Base-by-base conservation (phyloP, 495 filamentous ascomycete genomes). In the Neurospora cerealis region DNA sequence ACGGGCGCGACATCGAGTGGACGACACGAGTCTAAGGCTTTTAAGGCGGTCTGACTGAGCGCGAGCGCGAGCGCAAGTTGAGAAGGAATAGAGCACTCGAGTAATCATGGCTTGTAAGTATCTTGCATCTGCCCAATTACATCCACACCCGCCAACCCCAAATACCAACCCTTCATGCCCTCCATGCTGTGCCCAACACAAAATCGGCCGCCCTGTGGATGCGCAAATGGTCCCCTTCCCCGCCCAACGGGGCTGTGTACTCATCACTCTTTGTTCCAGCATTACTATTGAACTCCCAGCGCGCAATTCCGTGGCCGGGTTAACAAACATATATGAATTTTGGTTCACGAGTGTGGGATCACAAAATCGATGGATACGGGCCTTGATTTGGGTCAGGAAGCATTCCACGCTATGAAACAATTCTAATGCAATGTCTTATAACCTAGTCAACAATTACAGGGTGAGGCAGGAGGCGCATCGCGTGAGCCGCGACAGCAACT, bases 391-490 rank as follows among this genome's bases (percentile, higher is more conserved):
- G 13, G 2, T 13, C 15, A 66, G 13, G 15, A 36, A 19, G 6
- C 54, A 66, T 66, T 66, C 28, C 13, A 34, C 28, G 13, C 54
- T 36, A 8, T 36, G 54, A 66, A 60, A 39, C 44, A 71, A 39
- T 32, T 74, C 81, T 83, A 78, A 83, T 75, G 75, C 71, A 8
- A 79, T 80, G 76, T 54, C 77, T 54, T 73, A 6, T 73, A 17
- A 66, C 62, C 39, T 71, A 84, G 82, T 83, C 60, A 84, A 83
- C 70, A 77, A 81, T 17, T 73, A 74, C 40, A 79, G 78, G 39
- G 77, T 82, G 72, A 81, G 77, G 74, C 74, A 74, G 5, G 73
- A 76, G 70, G 82, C 82, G 36, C 81, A 83, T 69, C 73, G 69
- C 40, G 54, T 80, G 74, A 76, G 79, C 24, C 78, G 81, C 34